Evolutionary conservation across 371 early-diverging fungal genomes (phyloP).

Genomic region (Fennellomyces sp.): DNA sequence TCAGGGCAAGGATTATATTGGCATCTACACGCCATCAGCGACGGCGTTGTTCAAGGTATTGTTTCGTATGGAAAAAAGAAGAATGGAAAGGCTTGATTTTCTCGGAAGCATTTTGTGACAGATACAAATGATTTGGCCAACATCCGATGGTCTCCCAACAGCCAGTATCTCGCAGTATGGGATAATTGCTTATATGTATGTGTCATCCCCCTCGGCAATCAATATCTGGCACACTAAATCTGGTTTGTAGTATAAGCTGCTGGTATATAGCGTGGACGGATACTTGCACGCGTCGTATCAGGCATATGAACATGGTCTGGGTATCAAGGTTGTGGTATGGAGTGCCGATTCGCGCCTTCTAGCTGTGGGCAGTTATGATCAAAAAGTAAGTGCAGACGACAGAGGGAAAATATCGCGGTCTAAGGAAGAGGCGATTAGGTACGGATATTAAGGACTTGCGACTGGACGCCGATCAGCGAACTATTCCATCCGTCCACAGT

Average conservation of each 20-base stretch:
- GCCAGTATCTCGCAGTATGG: constrained; percentile 75
- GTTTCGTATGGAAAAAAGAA: neutral
- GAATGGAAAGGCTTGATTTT: neutral
- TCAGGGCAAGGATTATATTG: constrained; percentile 73
- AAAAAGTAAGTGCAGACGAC: constrained; percentile 48
- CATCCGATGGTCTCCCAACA: constrained; percentile 85
- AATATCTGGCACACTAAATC: no score
- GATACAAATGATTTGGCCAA: constrained; percentile 73
- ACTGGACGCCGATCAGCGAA: constrained; percentile 52
- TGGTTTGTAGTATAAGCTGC: constrained; percentile 58
- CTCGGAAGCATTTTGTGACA: constrained; percentile 57
- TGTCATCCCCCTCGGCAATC: neutral
- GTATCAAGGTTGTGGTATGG: constrained; percentile 75
- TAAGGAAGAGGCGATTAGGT: constrained; percentile 21
- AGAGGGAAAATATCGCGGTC: constrained; percentile 1
- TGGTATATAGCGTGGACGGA: constrained; percentile 76
- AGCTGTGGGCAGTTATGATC: constrained; percentile 82
- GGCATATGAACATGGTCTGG: constrained; percentile 68
- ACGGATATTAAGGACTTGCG: constrained; percentile 41
- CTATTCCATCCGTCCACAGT: constrained; percentile 42
- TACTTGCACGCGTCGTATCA: constrained; percentile 48
- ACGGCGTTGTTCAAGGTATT: constrained; percentile 64
- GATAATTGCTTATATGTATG: constrained; percentile 60
- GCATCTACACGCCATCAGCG: constrained; percentile 66
- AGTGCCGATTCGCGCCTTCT: constrained; percentile 74